Base-by-base conservation (phyloP, 192 early-diverging fungal genomes). In the Backusella liffmaniae region DNA sequence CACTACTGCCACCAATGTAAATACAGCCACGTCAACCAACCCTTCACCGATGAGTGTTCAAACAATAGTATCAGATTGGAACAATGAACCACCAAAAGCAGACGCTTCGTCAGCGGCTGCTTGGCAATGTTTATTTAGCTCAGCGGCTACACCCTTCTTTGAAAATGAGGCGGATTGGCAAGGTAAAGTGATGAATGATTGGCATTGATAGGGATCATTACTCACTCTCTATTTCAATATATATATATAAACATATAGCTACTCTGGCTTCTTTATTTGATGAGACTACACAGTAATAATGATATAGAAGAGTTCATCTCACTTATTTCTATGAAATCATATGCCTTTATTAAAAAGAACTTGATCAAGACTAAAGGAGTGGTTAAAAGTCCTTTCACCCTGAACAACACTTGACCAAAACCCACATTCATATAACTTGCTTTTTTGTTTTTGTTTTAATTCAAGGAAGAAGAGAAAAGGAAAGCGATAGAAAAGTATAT, bases 71-170 rank as follows among this genome's bases (percentile, higher is more conserved):
- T 49, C 70, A 16, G 70, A 29, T 16, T 71, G 70, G 70, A 29
- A 23, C 12, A 29, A 23, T 49, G 70, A 44, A 13, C 32, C 29
- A 18, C 42, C 21, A 49, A 71, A 13, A 29, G 70, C 7, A 41
- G 42, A 30, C 1, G 15, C 23, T 49, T 39, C 32, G 23, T 41
- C 73, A 29, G 3, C 56, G 2, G 73, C 66, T 18, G 62, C 73
- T 44, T 74, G 73, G 73, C 73, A 74, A 49, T 37, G 41, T 9
- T 65, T 74, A 21, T 74, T 74, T n/a, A n/a, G 62, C 41, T 74
- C 65, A 21, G 41, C 73, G 9, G 73, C 36, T 1, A 65, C 73
- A 21, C 73, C 73, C 1, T 67, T 74, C 21, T 37, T 59, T 32
- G 73, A 46, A 34, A 65, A 74, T 12, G 73, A 39, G 3, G n/a